Base-by-base conservation (phyloP, 495 filamentous ascomycete genomes). In the Pseudevernia furfuracea region DNA sequence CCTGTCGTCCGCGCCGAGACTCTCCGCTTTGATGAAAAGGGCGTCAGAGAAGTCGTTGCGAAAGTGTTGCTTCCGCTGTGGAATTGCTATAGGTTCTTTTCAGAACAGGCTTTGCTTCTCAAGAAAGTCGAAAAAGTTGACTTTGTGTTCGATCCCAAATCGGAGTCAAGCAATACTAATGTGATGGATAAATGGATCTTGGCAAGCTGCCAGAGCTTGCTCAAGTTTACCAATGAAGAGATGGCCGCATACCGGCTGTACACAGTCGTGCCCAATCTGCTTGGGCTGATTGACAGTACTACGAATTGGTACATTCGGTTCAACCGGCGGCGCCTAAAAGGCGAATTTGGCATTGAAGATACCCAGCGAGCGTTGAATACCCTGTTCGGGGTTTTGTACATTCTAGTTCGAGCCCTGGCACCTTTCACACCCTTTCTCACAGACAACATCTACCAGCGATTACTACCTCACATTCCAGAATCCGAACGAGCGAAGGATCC, bases 261-360 rank as follows among this genome's bases (percentile, higher is more conserved):
- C 74, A 98, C 94, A 11, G 94, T 98, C 30, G 92, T 97, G 60
- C 94, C 95, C 23, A 84, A 89, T 59, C 77, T 98, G 62, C 83
- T 98, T 37, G 84, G 83, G 61, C 83, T 96, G 73, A 94, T 97
- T 67, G 94, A 98, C 72, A 92, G 94, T 75, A 90, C 90, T 9
- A 97, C 94, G 3, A 98, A 98, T 76, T 98, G 95, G 95, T 98
- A 98, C 75, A 98, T 98, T 72, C 85, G 93, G n/a, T 96, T 97
- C 81, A 98, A 98, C 79, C 85, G 94, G 38, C 91, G 91, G 74
- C 87, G 94, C 25, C 80, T 98, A 61, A 98, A 97, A 85, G 94
- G 94, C 62, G 92, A 95, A 75, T 58, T 66, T 46, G 93, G 93
- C 19, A 74, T 89, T 17, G 84, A 95, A 53, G 94, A 97, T 70